Evolutionary conservation across 2,329 filamentous ascomycete genomes (phyloP).

Genomic region (Chalaropsis ovoidea): DNA sequence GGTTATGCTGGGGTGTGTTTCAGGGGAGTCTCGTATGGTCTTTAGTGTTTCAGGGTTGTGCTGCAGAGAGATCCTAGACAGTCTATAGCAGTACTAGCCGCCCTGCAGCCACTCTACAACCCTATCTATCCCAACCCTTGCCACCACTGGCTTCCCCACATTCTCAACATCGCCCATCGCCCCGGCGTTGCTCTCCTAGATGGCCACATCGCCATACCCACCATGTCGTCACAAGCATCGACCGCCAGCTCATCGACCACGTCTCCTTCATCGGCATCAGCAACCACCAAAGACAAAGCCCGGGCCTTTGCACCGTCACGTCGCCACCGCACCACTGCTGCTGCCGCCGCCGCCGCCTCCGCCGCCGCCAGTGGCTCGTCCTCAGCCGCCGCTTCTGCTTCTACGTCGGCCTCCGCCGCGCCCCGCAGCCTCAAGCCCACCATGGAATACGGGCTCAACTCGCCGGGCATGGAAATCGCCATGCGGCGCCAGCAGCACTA

Average conservation of each 20-base stretch:
- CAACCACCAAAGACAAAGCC: neutral
- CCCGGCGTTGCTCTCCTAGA: neutral
- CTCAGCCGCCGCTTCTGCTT: neutral
- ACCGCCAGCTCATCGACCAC: neutral
- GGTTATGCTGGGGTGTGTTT: no score
- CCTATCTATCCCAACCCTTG: neutral
- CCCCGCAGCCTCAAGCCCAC: neutral
- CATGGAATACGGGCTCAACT: conserved; percentile 17
- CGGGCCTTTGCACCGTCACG: neutral
- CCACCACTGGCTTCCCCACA: neutral
- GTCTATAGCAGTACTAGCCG: no score
- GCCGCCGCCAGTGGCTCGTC: neutral
- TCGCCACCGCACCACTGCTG: neutral
- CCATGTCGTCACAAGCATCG: neutral
- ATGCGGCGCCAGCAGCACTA: neutral
- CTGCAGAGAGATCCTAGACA: neutral
- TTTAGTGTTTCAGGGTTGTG: neutral
- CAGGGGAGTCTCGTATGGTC: neutral
- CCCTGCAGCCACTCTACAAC: neutral
- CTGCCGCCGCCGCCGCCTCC: neutral
- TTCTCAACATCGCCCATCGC: neutral
- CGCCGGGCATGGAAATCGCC: conserved; percentile 15
- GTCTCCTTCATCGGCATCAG: neutral
- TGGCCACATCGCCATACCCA: neutral
- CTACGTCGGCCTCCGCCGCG: neutral